phyloP scores from a whole-genome alignment of 257 asterid genomes.

The Marsdenia floribunda region DNA sequence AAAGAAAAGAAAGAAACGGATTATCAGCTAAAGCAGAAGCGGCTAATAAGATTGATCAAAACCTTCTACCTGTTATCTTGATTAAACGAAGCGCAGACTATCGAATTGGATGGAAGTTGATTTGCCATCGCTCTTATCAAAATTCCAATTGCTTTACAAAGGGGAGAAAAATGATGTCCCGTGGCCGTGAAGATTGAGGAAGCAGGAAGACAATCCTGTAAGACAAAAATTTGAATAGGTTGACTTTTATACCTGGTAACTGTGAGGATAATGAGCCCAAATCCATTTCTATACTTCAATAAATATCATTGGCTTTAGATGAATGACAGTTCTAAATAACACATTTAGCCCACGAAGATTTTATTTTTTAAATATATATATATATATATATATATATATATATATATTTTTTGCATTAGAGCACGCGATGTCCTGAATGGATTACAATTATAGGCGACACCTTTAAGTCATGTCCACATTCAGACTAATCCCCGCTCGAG shows the following conservation, averaged over 20 bases:
- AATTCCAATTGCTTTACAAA: neutral
- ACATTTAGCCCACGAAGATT: too few species aligned
- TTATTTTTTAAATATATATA: too few species aligned
- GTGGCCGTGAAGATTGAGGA: neutral
- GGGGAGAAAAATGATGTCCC: too few species aligned
- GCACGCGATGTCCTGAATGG: too few species aligned
- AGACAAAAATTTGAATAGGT: neutral
- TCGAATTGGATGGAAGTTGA: conserved; percentile 47
- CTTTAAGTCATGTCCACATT: too few species aligned
- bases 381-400: too few species aligned
- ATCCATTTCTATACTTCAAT: too few species aligned
- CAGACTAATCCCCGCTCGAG: too few species aligned
- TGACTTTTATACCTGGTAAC: neutral
- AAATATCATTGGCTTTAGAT: too few species aligned
- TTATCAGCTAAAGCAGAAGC: neutral
- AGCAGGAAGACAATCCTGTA: neutral
- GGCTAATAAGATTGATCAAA: neutral
- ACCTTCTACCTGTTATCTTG: conserved; percentile 65
- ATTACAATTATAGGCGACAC: too few species aligned
- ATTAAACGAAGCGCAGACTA: conserved; percentile 81
- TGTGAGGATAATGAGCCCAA: neutral
- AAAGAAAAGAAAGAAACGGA: neutral
- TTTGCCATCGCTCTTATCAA: conserved; percentile 38
- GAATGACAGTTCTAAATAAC: too few species aligned
- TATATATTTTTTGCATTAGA: too few species aligned